Evolutionary conservation across 345 rosid genomes (phyloP).

Genomic region (Rhodamnia rubescens): DNA sequence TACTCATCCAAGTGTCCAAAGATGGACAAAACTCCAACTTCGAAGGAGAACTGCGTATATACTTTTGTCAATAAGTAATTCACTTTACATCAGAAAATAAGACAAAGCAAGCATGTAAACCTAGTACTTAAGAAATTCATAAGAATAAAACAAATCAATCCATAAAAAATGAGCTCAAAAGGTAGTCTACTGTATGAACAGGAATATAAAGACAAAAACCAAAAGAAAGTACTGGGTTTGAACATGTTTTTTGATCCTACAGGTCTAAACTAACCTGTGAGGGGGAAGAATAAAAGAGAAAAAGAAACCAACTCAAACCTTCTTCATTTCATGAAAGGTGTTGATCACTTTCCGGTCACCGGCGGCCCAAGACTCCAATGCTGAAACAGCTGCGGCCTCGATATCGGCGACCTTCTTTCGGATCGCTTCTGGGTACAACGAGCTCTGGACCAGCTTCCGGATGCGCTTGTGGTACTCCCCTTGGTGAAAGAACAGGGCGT

Average conservation of each 20-base stretch:
- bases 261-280: neutral
- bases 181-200: neutral
- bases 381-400: slow-evolving; percentile 37
- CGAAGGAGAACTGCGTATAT: slow-evolving; percentile 49
- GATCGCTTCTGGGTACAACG: slow-evolving; percentile 45
- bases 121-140: neutral
- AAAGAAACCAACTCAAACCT: slow-evolving; percentile 26
- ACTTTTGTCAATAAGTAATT: neutral
- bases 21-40: slow-evolving; percentile 61
- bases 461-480: slow-evolving; percentile 55
- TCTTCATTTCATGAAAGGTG: slow-evolving; percentile 73
- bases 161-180: neutral
- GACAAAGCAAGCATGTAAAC: neutral
- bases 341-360: slow-evolving; percentile 14
- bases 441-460: slow-evolving; percentile 61
- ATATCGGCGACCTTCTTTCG: slow-evolving; percentile 47
- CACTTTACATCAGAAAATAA: neutral
- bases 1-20: slow-evolving; percentile 51
- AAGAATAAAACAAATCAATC: neutral
- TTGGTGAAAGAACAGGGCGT: slow-evolving; percentile 74
- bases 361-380: slow-evolving; percentile 48
- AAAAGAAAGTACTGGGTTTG: neutral
- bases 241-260: neutral
- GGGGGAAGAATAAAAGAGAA: neutral
- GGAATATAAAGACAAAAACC: neutral